Conservation (phyloP, 1,284 basidiomycete species). For the Pseudozyma tsukubaensis region DNA sequence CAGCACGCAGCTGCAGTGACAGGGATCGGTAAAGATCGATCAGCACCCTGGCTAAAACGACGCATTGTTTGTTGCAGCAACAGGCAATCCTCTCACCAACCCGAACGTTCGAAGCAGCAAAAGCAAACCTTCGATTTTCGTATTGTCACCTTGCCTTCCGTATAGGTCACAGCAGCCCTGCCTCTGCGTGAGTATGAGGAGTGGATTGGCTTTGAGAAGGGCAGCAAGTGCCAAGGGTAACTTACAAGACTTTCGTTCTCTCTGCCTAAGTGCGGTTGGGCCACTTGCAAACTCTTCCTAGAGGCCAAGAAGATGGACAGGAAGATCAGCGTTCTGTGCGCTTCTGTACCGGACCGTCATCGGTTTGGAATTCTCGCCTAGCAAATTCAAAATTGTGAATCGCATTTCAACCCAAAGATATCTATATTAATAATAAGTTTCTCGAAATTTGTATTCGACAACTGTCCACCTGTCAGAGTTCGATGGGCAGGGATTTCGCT, state of each 20-base stretch:
- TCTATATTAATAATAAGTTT: too few species aligned
- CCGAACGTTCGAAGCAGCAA: too few species aligned
- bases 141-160: too few species aligned
- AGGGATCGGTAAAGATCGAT: too few species aligned
- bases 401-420: background rate
- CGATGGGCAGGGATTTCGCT: background rate
- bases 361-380: background rate
- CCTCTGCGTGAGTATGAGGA: too few species aligned
- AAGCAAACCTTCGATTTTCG: too few species aligned
- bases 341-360: conserved; percentile 28
- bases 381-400: conserved; percentile 1
- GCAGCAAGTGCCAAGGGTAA: too few species aligned
- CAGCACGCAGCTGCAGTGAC: background rate
- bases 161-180: too few species aligned
- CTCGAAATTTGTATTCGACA: conserved; percentile 1
- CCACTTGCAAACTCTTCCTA: background rate
- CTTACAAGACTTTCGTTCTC: background rate
- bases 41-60: too few species aligned
- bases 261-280: conserved; percentile 4
- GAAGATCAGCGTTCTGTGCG: background rate
- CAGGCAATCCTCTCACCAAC: too few species aligned
- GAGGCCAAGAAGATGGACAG: background rate
- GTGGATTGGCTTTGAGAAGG: background rate
- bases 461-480: conserved; percentile 1
- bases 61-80: too few species aligned